Percentiles rank a stretch among this genome's conserved stretches.
Evolutionary conservation across 441 rosid species (phyloP).

Genomic region (Sinapis alba): DNA sequence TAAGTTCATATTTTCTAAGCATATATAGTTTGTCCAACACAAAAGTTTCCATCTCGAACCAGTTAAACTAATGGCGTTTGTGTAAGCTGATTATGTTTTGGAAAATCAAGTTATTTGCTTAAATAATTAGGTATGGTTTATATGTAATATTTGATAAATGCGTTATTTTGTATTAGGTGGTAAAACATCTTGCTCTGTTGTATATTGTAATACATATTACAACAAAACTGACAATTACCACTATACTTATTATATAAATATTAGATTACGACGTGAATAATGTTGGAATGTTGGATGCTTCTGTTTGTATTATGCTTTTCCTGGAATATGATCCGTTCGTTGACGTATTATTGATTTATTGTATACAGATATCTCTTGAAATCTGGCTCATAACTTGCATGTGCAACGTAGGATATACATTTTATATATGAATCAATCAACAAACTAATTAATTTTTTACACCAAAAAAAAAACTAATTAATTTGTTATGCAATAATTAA

Average conservation of each 20-base stretch:
- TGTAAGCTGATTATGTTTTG: background rate
- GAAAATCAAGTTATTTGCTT: background rate
- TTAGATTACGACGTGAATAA: conserved; percentile 34
- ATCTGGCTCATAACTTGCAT: conserved; percentile 39
- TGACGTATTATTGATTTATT: conserved; percentile 39
- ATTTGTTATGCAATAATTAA: background rate
- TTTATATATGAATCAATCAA: conserved; percentile 2
- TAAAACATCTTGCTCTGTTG: conserved; percentile 19
- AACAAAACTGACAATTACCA: conserved; percentile 2
- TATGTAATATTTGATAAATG: background rate
- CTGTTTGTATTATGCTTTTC: conserved; percentile 40
- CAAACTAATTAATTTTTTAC: too few species aligned
- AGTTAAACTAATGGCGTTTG: background rate
- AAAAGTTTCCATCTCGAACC: background rate
- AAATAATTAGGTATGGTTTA: background rate
- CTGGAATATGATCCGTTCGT: conserved; percentile 41
- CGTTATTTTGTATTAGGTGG: conserved; percentile 32
- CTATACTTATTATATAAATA: conserved; percentile 6
- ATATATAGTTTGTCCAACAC: background rate
- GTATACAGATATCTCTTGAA: conserved; percentile 34
- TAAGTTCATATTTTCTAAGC: background rate
- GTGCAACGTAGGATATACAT: conserved; percentile 32
- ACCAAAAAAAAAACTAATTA: too few species aligned
- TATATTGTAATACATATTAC: conserved; percentile 8
- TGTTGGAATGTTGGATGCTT: conserved; percentile 40